phyloP scores from a whole-genome alignment of 306 rosid genomes.

The Sindora glabra region DNA sequence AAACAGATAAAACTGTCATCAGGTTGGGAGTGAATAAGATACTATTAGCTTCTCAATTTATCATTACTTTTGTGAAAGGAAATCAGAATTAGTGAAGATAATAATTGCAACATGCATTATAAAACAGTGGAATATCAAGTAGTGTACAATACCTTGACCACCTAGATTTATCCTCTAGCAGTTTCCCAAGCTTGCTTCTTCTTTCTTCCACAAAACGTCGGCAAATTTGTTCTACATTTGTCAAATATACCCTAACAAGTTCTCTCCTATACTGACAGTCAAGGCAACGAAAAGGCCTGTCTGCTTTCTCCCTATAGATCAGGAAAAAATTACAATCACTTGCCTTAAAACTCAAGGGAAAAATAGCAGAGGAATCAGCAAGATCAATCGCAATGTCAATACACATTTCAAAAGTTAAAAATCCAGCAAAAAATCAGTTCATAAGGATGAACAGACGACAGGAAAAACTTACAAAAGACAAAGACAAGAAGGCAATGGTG shows the following conservation, averaged over 20 bases:
- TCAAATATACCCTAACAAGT: conserved; percentile 96
- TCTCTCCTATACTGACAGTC: conserved; percentile 98
- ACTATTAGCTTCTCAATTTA: background rate
- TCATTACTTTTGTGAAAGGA: conserved; percentile 7
- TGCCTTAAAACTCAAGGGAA: conserved; percentile 11
- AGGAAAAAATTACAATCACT: conserved; percentile 11
- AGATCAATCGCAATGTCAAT: background rate
- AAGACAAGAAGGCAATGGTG: too few species aligned
- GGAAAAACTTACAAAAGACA: background rate
- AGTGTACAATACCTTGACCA: conserved; percentile 76
- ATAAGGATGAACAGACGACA: background rate
- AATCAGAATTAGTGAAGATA: background rate
- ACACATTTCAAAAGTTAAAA: background rate
- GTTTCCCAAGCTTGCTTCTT: conserved; percentile 81
- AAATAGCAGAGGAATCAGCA: background rate
- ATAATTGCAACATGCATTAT: background rate
- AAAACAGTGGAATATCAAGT: background rate
- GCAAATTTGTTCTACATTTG: conserved; percentile 96
- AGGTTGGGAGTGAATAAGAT: background rate
- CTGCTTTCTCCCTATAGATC: conserved; percentile 79
- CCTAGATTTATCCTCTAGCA: conserved; percentile 91
- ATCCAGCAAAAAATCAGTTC: background rate
- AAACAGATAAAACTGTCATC: background rate
- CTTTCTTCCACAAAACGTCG: conserved; percentile 98
- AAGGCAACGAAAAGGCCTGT: conserved; percentile 95